phyloP scores from a whole-genome alignment of 2,329 filamentous ascomycete genomes.

The Colletotrichum sp. region DNA sequence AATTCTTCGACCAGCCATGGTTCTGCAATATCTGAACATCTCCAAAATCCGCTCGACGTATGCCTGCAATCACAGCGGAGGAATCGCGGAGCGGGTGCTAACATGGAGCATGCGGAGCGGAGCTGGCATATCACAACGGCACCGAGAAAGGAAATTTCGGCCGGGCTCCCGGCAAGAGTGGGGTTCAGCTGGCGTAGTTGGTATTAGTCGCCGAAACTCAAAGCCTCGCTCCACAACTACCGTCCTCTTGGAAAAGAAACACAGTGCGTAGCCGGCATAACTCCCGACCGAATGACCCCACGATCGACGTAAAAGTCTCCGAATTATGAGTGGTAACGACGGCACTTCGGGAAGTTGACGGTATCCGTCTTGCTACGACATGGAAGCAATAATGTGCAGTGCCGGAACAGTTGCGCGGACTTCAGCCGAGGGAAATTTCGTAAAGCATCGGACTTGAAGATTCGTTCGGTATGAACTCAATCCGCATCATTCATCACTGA shows the following conservation, averaged over 20 bases:
- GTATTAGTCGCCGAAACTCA: background rate
- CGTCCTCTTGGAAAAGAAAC: rapidly evolving
- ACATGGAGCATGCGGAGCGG: background rate
- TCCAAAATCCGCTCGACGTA: too few species aligned
- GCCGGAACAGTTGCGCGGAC: too few species aligned
- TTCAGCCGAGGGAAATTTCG: rapidly evolving
- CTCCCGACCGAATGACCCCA: too few species aligned
- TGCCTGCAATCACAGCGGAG: too few species aligned
- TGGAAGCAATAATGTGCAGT: rapidly evolving
- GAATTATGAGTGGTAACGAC: rapidly evolving
- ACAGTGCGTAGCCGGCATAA: too few species aligned
- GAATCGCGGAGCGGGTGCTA: background rate
- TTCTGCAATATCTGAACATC: too few species aligned
- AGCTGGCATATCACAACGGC: background rate
- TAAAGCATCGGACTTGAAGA: too few species aligned
- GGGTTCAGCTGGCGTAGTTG: background rate
- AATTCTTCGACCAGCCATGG: rapidly evolving
- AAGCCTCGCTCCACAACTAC: background rate
- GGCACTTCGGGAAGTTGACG: too few species aligned
- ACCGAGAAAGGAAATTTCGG: background rate
- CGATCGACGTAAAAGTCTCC: too few species aligned
- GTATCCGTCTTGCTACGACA: rapidly evolving
- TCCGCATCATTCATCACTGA: rapidly evolving
- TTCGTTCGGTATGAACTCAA: too few species aligned
- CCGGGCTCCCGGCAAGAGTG: background rate